Percentiles rank a stretch among this genome's conserved stretches.
phyloP scores from a whole-genome alignment of 139 green algal species.

The Chlamydomonas applanata region DNA sequence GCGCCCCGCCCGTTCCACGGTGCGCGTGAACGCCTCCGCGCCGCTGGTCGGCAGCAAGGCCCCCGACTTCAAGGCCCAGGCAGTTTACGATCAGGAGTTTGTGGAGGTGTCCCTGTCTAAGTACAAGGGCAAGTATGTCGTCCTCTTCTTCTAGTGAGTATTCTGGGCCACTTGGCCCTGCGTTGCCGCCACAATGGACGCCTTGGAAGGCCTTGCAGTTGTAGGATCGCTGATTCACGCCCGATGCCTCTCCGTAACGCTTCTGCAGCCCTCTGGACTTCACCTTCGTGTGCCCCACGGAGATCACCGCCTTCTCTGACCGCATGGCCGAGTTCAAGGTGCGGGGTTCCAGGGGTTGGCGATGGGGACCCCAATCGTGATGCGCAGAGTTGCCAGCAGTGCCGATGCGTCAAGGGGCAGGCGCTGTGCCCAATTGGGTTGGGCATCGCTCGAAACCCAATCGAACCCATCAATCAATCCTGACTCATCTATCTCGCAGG shows the following conservation, averaged over 20 bases:
- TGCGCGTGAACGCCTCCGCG: no score
- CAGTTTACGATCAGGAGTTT: constrained; percentile 95
- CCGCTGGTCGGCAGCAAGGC: constrained; percentile 76
- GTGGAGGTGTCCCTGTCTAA: constrained; percentile 82
- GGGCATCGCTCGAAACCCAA: no score
- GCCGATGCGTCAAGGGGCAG: no score
- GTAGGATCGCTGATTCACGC: neutral
- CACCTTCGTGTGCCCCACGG: constrained; percentile 91
- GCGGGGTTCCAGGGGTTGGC: no score
- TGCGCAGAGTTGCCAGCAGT: no score
- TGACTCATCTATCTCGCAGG: no score
- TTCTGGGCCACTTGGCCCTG: neutral
- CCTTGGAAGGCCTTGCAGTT: no score
- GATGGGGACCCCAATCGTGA: no score
- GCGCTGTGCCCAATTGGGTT: no score
- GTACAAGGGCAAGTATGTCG: constrained; percentile 96
- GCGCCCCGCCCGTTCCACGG: no score
- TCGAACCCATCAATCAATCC: no score
- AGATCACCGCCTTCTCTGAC: constrained; percentile 98
- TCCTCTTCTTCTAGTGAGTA: constrained; percentile 96
- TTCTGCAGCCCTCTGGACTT: constrained; percentile 66
- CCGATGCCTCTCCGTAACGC: neutral
- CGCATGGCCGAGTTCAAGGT: constrained; percentile 85
- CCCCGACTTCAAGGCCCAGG: constrained; percentile 87
- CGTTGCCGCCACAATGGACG: constrained; percentile 57